phyloP scores from a whole-genome alignment of 305 asterid genomes.

The Rubia balearica region DNA sequence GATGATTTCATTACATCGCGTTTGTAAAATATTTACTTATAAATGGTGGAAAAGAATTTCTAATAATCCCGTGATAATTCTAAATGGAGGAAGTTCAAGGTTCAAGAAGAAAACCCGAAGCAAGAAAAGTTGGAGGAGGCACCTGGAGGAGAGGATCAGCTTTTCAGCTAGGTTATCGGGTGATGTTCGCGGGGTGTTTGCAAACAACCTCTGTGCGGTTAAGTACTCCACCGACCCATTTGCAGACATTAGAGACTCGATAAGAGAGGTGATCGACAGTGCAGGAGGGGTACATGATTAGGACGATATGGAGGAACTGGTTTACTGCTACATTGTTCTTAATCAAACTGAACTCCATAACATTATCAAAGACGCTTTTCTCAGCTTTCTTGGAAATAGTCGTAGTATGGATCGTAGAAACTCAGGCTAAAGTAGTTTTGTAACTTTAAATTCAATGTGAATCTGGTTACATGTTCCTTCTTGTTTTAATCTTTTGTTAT shows the following conservation, averaged over 20 bases:
- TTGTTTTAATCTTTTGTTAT: neutral
- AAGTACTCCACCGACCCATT: slow-evolving; percentile 47
- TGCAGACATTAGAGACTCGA: slow-evolving; percentile 49
- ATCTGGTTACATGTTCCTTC: neutral
- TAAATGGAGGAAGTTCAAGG: slow-evolving; percentile 11
- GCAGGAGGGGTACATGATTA: slow-evolving; percentile 48
- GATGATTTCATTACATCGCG: too few species aligned
- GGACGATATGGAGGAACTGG: slow-evolving; percentile 58
- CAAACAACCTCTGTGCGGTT: slow-evolving; percentile 53
- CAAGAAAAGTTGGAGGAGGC: too few species aligned
- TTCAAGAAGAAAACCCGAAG: neutral
- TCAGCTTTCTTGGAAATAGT: slow-evolving; percentile 23
- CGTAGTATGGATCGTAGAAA: neutral
- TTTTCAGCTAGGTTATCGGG: slow-evolving; percentile 53
- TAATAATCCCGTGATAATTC: too few species aligned
- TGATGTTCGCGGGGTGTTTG: slow-evolving; percentile 33
- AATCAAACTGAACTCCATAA: slow-evolving; percentile 44
- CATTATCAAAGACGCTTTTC: slow-evolving; percentile 47
- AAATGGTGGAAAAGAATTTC: too few species aligned
- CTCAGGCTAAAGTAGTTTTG: neutral
- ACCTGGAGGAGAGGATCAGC: slow-evolving; percentile 25
- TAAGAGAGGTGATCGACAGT: slow-evolving; percentile 38
- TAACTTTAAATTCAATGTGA: neutral
- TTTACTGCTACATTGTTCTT: slow-evolving; percentile 20
- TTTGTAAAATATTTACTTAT: too few species aligned